A percentile compares a stretch with the other conserved stretches of the same genome.
Conservation (phyloP, 2,329 filamentous ascomycete species). For the Penicillium sp. region DNA sequence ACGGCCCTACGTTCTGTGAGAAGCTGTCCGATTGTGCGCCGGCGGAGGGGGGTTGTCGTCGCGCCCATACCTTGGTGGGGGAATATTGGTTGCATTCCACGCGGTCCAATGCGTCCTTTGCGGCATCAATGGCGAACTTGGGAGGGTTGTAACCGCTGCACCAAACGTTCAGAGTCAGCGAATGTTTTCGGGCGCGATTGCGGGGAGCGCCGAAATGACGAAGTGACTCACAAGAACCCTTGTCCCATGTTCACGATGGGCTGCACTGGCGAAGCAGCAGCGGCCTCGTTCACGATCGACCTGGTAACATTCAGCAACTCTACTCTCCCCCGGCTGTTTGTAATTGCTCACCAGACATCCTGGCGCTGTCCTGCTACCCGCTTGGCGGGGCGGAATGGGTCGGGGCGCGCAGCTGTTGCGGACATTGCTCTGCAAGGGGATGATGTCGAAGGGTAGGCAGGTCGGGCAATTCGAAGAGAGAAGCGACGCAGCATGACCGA, state of each 20-base stretch:
- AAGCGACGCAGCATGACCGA: conserved; percentile 9
- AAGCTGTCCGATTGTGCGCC: neutral
- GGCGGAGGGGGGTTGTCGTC: neutral
- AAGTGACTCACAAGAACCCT: conserved; percentile 54
- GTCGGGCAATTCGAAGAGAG: conserved; percentile 4
- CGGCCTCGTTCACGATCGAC: conserved; percentile 70
- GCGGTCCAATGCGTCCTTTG: conserved; percentile 81
- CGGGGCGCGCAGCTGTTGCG: conserved; percentile 37
- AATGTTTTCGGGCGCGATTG: neutral
- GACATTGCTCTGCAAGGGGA: conserved; percentile 41
- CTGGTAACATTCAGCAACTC: conserved; percentile 36
- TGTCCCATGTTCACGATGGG: conserved; percentile 72
- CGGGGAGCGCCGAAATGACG: conserved; percentile 20
- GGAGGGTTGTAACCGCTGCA: conserved; percentile 84
- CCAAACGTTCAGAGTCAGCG: neutral
- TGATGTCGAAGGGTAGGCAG: conserved; percentile 8
- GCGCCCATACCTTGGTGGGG: conserved; percentile 69
- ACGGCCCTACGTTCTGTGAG: conserved; percentile 59
- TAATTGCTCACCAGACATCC: conserved; percentile 49
- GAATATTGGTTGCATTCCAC: conserved; percentile 99
- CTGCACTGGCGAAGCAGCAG: conserved; percentile 63
- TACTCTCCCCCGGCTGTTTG: neutral
- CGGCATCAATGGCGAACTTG: conserved; percentile 84
- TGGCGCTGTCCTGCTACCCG: conserved; percentile 54
- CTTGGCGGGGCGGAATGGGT: conserved; percentile 49